These are phyloP conservation scores for Podospora conica DNA, from an alignment of 495 filamentous ascomycete species.

Conservation along the genomic window DNA sequence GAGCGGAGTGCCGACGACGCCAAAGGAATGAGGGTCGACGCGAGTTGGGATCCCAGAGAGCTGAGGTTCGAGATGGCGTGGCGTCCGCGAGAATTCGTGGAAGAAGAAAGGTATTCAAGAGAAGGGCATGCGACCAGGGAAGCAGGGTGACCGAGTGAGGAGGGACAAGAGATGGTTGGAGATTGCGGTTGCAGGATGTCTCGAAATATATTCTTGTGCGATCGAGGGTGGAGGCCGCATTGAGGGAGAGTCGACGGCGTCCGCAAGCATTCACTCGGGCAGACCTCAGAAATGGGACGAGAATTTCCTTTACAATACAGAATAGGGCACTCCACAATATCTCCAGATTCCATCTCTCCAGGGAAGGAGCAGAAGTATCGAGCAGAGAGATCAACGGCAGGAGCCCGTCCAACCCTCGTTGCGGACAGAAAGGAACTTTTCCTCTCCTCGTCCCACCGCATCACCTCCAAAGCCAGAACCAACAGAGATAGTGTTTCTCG, in stretches of 20 bases:
- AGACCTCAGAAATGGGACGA: background rate
- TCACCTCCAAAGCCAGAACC: background rate
- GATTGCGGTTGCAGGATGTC: background rate
- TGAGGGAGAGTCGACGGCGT: background rate
- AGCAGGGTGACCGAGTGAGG: background rate
- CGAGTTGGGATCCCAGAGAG: background rate
- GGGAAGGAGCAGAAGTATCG: background rate
- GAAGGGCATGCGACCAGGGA: background rate
- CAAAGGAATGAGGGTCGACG: background rate
- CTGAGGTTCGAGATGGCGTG: background rate
- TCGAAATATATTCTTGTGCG: background rate
- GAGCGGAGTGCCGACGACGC: background rate
- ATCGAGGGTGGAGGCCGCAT: background rate
- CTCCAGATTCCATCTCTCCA: background rate
- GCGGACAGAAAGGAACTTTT: background rate
- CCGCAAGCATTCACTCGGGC: background rate
- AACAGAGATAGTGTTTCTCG: background rate
- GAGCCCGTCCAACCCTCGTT: background rate
- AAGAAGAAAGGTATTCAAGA: background rate
- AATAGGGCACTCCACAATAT: background rate
- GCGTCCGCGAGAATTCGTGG: background rate
- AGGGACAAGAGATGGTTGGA: background rate
- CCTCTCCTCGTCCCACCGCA: background rate
- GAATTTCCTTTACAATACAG: background rate
- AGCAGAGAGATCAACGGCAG: no score